Percentiles rank a stretch among this genome's conserved stretches.
phyloP scores from a whole-genome alignment of 495 filamentous ascomycete genomes.

The Aspergillus panamensis region DNA sequence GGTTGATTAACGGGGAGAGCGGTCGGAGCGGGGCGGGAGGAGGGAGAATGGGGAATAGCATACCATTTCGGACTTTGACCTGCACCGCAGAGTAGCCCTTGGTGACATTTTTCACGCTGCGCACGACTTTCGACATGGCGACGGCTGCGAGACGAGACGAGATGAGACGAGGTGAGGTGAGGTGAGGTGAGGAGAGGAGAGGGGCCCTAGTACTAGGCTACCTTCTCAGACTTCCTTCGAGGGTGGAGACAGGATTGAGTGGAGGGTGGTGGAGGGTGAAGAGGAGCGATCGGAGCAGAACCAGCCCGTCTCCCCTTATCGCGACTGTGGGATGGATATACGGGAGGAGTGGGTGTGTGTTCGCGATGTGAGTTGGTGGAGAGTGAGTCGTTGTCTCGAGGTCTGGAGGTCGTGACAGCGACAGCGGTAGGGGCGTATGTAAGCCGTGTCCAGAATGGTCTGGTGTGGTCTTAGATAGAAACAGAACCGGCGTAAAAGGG shows the following conservation, averaged over 20 bases:
- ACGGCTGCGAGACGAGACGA: constrained; percentile 15
- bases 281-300: constrained; percentile 14
- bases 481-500: background rate
- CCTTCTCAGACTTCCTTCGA: background rate
- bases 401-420: background rate
- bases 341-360: constrained; percentile 1
- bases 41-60: constrained; percentile 29
- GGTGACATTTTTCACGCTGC: constrained; percentile 99
- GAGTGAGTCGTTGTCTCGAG: background rate
- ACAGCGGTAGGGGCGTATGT: constrained; percentile 18
- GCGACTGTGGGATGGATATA: constrained; percentile 1
- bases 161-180: background rate
- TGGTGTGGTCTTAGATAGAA: background rate
- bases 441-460: constrained; percentile 18
- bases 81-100: constrained; percentile 97
- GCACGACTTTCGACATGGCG: constrained; percentile 93
- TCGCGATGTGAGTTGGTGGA: background rate
- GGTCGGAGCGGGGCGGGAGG: constrained; percentile 13
- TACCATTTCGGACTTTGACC: constrained; percentile 99
- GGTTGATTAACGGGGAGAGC: background rate
- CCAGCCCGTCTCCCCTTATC: constrained; percentile 18
- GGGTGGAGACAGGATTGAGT: constrained; percentile 2
- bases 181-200: constrained; percentile 6
- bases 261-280: constrained; percentile 18
- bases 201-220: background rate